phyloP scores from a whole-genome alignment of 1,139 yeast genomes.

The Meyerozyma carpophila region DNA sequence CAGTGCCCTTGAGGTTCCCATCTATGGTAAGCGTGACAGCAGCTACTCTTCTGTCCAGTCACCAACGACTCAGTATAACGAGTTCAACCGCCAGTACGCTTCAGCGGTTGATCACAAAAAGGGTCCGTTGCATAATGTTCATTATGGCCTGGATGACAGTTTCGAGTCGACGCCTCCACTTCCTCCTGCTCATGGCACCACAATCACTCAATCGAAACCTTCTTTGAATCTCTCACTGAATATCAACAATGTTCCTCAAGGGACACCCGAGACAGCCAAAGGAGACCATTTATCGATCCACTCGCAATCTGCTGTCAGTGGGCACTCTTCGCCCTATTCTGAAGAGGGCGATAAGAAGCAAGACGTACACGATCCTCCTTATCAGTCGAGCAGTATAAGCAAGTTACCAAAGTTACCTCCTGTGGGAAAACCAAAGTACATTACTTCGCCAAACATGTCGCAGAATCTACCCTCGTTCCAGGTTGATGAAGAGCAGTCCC shows the following conservation, averaged over 20 bases:
- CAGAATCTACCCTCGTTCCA: slow-evolving; percentile 23
- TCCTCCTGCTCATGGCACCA: slow-evolving; percentile 16
- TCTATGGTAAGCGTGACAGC: slow-evolving; percentile 23
- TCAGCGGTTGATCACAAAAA: slow-evolving; percentile 13
- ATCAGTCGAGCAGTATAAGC: background rate
- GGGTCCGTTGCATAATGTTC: slow-evolving; percentile 4
- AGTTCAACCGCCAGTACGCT: slow-evolving; percentile 44
- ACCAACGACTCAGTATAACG: slow-evolving; percentile 51
- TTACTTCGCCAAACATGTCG: slow-evolving; percentile 30
- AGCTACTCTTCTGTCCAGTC: slow-evolving; percentile 40
- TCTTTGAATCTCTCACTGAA: slow-evolving; percentile 10
- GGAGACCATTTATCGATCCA: slow-evolving; percentile 20
- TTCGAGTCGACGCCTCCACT: slow-evolving; percentile 19
- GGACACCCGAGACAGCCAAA: slow-evolving; percentile 12
- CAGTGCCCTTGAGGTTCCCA: slow-evolving; percentile 20
- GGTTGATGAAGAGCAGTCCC: slow-evolving; percentile 3
- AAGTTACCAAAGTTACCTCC: background rate
- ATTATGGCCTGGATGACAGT: slow-evolving; percentile 11
- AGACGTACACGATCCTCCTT: background rate
- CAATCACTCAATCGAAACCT: slow-evolving; percentile 10
- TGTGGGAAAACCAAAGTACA: slow-evolving; percentile 24
- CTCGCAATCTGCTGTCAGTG: slow-evolving; percentile 22
- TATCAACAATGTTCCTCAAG: slow-evolving; percentile 15
- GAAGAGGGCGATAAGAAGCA: slow-evolving; percentile 7
- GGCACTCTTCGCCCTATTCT: slow-evolving; percentile 15